phyloP scores from a whole-genome alignment of 192 early-diverging fungal genomes.

The Funneliformis mosseae region DNA sequence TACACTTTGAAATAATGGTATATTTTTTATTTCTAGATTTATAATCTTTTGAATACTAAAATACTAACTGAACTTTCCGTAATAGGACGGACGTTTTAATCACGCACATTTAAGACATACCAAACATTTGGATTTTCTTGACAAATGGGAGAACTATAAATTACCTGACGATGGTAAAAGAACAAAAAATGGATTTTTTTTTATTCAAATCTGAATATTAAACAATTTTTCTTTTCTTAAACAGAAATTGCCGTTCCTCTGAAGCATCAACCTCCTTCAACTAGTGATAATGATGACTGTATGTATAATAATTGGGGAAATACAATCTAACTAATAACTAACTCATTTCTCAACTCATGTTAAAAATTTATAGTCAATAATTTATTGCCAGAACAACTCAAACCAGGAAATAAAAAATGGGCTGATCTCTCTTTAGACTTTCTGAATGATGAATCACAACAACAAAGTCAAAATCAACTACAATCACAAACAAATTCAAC shows the following conservation, averaged over 20 bases:
- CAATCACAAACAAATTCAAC: not conserved
- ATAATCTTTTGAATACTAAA: not conserved
- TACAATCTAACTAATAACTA: no score
- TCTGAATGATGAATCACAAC: not conserved
- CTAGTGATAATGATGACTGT: constrained; percentile 18
- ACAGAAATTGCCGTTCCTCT: constrained; percentile 23
- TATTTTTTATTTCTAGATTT: not conserved
- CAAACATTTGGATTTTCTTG: constrained; percentile 29
- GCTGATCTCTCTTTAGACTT: not conserved
- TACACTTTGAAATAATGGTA: not conserved
- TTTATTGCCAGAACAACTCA: not conserved
- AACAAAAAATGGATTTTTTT: not conserved
- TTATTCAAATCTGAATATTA: not conserved
- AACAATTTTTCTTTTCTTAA: not conserved
- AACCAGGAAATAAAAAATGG: not conserved
- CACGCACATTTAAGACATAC: constrained; percentile 21
- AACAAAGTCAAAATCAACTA: constrained; percentile 3
- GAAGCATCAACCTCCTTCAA: constrained; percentile 9
- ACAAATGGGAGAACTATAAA: constrained; percentile 24
- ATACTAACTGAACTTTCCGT: not conserved
- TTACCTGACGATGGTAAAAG: constrained; percentile 19
- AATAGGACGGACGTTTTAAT: constrained; percentile 28
- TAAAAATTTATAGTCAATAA: not conserved
- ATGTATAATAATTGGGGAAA: not conserved
- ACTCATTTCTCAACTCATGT: no score